phyloP scores from a whole-genome alignment of 257 asterid genomes.

The Cordia subcordata region DNA sequence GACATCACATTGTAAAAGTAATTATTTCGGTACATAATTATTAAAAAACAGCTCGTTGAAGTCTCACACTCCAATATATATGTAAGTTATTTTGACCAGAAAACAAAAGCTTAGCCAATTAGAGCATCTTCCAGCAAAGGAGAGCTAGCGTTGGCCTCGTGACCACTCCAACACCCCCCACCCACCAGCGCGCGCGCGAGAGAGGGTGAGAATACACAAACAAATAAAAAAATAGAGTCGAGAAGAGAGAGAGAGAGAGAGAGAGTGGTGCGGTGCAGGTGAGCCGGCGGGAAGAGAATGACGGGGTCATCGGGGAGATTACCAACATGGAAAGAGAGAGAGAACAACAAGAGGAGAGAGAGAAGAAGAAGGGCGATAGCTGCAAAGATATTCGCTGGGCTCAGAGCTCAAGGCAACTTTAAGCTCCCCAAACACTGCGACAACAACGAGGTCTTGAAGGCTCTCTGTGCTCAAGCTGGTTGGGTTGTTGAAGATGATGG shows the following conservation, averaged over 20 bases:
- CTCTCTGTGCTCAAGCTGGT: constrained; percentile 76
- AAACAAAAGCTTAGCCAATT: too few species aligned
- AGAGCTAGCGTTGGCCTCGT: constrained; percentile 27
- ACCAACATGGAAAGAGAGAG: constrained; percentile 86
- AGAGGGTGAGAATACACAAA: neutral
- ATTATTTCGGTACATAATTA: too few species aligned
- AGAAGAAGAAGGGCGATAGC: constrained; percentile 73
- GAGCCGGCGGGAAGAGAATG: constrained; percentile 14
- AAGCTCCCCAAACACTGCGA: constrained; percentile 80
- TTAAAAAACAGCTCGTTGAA: too few species aligned
- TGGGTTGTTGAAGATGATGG: constrained; percentile 88
- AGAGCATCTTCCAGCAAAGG: constrained; percentile 17
- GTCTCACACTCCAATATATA: too few species aligned
- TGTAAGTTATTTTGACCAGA: neutral
- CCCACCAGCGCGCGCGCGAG: constrained; percentile 1
- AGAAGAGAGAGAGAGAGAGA: neutral
- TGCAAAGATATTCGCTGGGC: constrained; percentile 71
- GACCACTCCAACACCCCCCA: constrained; percentile 21
- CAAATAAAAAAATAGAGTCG: neutral
- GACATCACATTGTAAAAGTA: too few species aligned
- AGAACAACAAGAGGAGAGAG: constrained; percentile 76
- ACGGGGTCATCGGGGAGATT: constrained; percentile 28
- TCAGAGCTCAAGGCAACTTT: constrained; percentile 68
- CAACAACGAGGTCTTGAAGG: constrained; percentile 76
- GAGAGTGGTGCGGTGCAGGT: neutral